Base-by-base conservation (phyloP, 2,329 filamentous ascomycete species). In the Chrysosporium keratinophilum region DNA sequence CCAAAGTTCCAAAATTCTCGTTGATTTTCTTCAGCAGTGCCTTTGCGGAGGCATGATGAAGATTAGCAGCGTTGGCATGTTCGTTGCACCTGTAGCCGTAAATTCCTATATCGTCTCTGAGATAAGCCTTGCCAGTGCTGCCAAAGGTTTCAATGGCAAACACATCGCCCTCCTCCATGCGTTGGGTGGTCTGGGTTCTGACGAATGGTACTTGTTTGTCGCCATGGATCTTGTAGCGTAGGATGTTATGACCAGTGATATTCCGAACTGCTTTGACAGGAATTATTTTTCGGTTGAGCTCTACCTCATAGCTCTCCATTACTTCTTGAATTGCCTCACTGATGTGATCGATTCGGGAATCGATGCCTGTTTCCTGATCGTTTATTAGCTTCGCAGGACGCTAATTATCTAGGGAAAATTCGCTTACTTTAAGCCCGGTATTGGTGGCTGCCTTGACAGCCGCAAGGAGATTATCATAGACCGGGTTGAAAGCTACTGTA, bases 381-480 rank as follows among this genome's bases (percentile, higher is more conserved):
- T 49, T 44, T 31, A 15, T 54, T 56, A 52, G 52, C 45, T 59
- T 52, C 59, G 51, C 14, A 51, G 11, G 45, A 28, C 23, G 23
- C n/a, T 3, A 34, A 15, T 15, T 28, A 41, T 49, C 33, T 12
- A 37, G 11, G 45, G 42, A 7, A 50, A 20, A 44, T 54, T 63
- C 40, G 58, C 54, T 41, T 62, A 73, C 72, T 67, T 65, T 71
- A 56, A 78, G 61, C 7, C 72, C 76, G 47, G 74, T 73, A 69
- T 89, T 87, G 54, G 86, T 90, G 12, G 87, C 85, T 54, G 81
- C 85, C 69, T 81, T 82, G 55, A 89, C 86, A 2, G 86, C 83
- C 43, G 78, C 76, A 35, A 91, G 78, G 28, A 91, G 75, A 63
- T 84, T 84, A 67, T 90, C 84, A 68, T 88, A 90, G 59, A 78